phyloP scores from a whole-genome alignment of 1,284 basidiomycete species.

The Naganishia liquefaciens region DNA sequence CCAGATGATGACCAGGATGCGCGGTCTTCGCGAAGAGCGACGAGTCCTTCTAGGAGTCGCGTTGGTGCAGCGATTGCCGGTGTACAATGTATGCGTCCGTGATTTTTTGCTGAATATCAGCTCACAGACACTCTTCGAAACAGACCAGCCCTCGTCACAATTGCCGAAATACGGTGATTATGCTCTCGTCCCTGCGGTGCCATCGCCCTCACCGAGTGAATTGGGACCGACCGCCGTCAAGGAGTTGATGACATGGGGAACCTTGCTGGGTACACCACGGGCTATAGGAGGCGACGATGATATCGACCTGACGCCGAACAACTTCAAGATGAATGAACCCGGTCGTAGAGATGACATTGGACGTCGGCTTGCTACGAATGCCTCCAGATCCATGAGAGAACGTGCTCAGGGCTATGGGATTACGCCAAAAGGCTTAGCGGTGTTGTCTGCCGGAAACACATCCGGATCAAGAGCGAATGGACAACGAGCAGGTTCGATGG shows the following conservation, averaged over 20 bases:
- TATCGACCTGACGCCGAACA: conserved; percentile 59
- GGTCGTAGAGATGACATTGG: conserved; percentile 73
- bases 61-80: conserved; percentile 86
- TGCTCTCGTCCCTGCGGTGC: conserved; percentile 78
- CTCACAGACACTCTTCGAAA: neutral
- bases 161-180: conserved; percentile 61
- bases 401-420: conserved; percentile 52
- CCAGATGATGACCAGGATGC: conserved; percentile 52
- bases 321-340: conserved; percentile 70
- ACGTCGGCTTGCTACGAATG: conserved; percentile 68
- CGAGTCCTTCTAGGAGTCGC: conserved; percentile 81
- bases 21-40: conserved; percentile 58
- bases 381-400: conserved; percentile 51
- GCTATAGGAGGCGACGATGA: conserved; percentile 67
- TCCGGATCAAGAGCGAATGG: conserved; percentile 45
- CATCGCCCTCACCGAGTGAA: conserved; percentile 77
- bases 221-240: conserved; percentile 73
- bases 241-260: conserved; percentile 91
- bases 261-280: conserved; percentile 79
- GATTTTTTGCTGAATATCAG: neutral
- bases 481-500: conserved; percentile 31
- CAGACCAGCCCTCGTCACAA: conserved; percentile 36
- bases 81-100: conserved; percentile 52
- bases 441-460: conserved; percentile 53
- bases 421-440: conserved; percentile 65